Percentiles rank a stretch among this genome's conserved stretches.
phyloP scores from a whole-genome alignment of 345 rosid species.

The Anacardium occidentale region DNA sequence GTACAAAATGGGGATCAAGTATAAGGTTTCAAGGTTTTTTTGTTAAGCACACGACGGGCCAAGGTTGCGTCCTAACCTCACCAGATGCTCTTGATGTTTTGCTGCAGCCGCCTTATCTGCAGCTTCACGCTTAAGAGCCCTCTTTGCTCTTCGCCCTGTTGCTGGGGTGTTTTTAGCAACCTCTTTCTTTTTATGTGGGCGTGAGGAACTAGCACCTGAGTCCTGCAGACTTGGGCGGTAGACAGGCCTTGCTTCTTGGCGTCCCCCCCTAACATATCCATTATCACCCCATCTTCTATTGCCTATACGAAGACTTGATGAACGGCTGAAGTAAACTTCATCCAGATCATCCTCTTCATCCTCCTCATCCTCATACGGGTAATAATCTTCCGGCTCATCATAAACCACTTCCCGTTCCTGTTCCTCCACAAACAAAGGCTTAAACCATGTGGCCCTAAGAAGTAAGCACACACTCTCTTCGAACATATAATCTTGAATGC shows the following conservation, averaged over 20 bases:
- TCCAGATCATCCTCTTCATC: slow-evolving; percentile 51
- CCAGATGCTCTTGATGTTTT: slow-evolving; percentile 37
- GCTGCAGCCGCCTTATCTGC: slow-evolving; percentile 80
- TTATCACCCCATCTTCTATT: slow-evolving; percentile 96
- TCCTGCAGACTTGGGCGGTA: slow-evolving; percentile 34
- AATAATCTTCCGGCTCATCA: slow-evolving; percentile 48
- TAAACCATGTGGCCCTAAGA: slow-evolving; percentile 81
- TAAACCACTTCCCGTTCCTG: slow-evolving; percentile 30
- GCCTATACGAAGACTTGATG: slow-evolving; percentile 63
- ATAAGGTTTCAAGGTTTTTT: not conserved
- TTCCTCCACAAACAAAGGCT: slow-evolving; percentile 56
- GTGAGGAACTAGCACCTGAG: slow-evolving; percentile 55
- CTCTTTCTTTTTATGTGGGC: slow-evolving; percentile 59
- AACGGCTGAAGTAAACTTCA: slow-evolving; percentile 54
- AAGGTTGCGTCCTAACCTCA: slow-evolving; percentile 26
- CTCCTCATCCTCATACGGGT: slow-evolving; percentile 47
- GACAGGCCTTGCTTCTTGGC: slow-evolving; percentile 80
- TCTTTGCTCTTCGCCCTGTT: slow-evolving; percentile 83
- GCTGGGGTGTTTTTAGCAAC: slow-evolving; percentile 42
- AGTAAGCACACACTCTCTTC: slow-evolving; percentile 95
- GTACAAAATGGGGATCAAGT: slow-evolving; percentile 20
- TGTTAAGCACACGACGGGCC: not conserved
- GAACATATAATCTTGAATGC: slow-evolving; percentile 84
- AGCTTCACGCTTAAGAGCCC: slow-evolving; percentile 90
- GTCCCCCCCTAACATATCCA: slow-evolving; percentile 82